These are phyloP conservation scores for Eruca vesicaria DNA, from an alignment of 441 rosid genomes.

Conservation along the genomic window DNA sequence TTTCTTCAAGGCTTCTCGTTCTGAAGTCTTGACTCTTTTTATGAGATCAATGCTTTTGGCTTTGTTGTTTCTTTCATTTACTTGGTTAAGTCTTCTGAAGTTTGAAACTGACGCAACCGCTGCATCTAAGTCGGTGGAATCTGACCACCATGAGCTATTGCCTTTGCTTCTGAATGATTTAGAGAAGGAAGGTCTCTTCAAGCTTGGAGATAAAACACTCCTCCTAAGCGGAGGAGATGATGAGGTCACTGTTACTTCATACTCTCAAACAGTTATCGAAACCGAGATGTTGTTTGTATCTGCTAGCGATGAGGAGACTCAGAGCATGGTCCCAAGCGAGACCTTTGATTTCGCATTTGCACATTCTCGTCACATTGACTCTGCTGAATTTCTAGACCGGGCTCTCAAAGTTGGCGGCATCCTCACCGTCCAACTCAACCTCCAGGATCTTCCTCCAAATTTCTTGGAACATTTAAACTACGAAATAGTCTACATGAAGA, in stretches of 20 bases:
- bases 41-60: conserved; percentile 42
- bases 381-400: conserved; percentile 52
- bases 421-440: conserved; percentile 37
- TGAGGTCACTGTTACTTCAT: conserved; percentile 23
- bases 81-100: conserved; percentile 28
- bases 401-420: conserved; percentile 59
- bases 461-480: conserved; percentile 49
- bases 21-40: conserved; percentile 35
- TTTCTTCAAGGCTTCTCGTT: conserved; percentile 41
- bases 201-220: conserved; percentile 40
- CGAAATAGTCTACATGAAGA: conserved; percentile 48
- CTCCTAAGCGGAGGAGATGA: conserved; percentile 39
- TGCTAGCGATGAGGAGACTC: conserved; percentile 39
- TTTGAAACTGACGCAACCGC: conserved; percentile 5
- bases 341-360: conserved; percentile 50
- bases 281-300: conserved; percentile 44
- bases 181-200: conserved; percentile 56
- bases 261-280: conserved; percentile 31
- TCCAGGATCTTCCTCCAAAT: conserved; percentile 29
- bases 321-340: conserved; percentile 36
- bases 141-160: conserved; percentile 26
- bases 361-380: conserved; percentile 19
- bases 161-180: conserved; percentile 50
- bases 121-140: conserved; percentile 14
- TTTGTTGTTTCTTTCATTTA: conserved; percentile 42